Conservation (phyloP, 192 early-diverging fungal species). For the Irineochytrium annulatum region DNA sequence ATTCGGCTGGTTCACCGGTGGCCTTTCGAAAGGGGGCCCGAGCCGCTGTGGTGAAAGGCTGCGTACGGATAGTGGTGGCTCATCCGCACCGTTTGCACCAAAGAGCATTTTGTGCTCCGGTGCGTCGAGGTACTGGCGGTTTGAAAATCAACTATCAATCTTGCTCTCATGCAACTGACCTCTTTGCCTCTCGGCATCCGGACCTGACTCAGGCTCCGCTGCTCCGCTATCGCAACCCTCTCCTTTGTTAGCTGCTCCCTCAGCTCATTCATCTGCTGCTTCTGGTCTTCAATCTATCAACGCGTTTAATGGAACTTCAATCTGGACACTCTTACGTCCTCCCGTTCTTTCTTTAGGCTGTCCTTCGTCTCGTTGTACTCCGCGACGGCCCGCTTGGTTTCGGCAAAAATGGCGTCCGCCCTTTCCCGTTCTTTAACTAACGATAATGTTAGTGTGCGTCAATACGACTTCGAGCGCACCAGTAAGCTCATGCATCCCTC, state of each 20-base stretch:
- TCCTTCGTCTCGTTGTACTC: constrained; percentile 1
- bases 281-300: neutral
- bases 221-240: neutral
- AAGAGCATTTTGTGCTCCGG: too few species aligned
- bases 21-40: too few species aligned
- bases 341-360: constrained; percentile 2
- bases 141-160: too few species aligned
- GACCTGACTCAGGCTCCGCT: too few species aligned
- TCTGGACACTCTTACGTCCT: neutral
- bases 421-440: constrained; percentile 9
- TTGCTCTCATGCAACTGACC: too few species aligned
- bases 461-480: neutral
- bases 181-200: too few species aligned
- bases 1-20: too few species aligned
- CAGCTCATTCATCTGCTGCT: neutral
- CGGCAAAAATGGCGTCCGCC: constrained; percentile 9
- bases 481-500: neutral
- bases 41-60: too few species aligned
- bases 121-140: too few species aligned
- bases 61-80: too few species aligned
- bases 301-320: neutral
- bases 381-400: constrained; percentile 1
- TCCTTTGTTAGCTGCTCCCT: neutral
- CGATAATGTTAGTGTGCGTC: neutral
- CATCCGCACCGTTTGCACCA: too few species aligned